phyloP scores from a whole-genome alignment of 345 rosid genomes.

The Boechera retrofracta region DNA sequence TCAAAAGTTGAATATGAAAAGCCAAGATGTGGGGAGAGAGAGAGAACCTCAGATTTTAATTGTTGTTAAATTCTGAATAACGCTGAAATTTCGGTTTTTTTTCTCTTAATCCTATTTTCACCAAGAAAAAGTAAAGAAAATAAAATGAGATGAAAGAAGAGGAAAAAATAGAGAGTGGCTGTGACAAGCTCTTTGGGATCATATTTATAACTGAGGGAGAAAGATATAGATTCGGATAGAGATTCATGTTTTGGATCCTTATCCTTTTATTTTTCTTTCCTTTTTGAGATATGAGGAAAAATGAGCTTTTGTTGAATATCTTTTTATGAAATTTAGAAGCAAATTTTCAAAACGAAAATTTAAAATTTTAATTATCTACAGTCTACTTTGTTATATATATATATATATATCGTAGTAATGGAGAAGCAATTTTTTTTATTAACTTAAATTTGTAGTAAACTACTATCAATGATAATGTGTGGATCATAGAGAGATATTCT shows the following conservation, averaged over 20 bases:
- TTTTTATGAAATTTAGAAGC: no score
- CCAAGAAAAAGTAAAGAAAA: slow-evolving; percentile 1
- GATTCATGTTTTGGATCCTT: slow-evolving; percentile 12
- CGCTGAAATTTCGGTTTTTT: slow-evolving; percentile 4
- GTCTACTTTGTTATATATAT: no score
- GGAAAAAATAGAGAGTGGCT: slow-evolving; percentile 24
- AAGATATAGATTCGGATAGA: slow-evolving; percentile 19
- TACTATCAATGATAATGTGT: no score
- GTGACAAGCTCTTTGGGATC: neutral
- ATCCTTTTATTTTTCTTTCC: neutral
- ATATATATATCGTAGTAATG: no score
- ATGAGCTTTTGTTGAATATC: neutral
- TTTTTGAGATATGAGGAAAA: neutral
- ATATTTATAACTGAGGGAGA: neutral
- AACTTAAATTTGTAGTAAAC: no score
- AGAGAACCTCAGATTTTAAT: slow-evolving; percentile 22
- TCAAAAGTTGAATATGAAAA: slow-evolving; percentile 24
- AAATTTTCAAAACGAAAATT: no score
- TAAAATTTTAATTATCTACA: no score
- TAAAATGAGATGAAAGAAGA: neutral
- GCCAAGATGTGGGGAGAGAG: neutral
- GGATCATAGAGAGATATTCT: no score
- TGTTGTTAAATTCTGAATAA: slow-evolving; percentile 20
- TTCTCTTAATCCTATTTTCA: neutral
- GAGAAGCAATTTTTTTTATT: no score